A percentile compares a stretch with the other conserved stretches of the same genome.
These are phyloP conservation scores for Naganishia vaughanmartiniae DNA, from an alignment of 768 basidiomycete genomes.

Conservation along the genomic window DNA sequence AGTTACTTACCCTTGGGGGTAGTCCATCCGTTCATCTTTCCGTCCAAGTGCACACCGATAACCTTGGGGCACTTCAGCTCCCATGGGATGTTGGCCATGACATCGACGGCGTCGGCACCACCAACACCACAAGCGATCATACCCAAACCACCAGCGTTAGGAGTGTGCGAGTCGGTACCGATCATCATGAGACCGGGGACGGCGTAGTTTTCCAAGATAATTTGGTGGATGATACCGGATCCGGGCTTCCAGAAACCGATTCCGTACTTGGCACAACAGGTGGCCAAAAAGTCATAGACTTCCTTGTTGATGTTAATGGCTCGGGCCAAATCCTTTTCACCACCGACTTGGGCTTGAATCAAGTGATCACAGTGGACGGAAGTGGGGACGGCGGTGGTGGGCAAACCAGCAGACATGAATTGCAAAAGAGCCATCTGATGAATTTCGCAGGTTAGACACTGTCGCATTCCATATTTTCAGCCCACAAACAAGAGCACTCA, in stretches of 20 bases:
- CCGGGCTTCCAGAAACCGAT: slow-evolving; percentile 99
- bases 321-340: slow-evolving; percentile 86
- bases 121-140: slow-evolving; percentile 99
- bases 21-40: slow-evolving; percentile 94
- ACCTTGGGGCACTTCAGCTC: slow-evolving; percentile 99
- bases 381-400: slow-evolving; percentile 93
- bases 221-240: slow-evolving; percentile 98
- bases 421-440: slow-evolving; percentile 94
- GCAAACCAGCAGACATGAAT: slow-evolving; percentile 99
- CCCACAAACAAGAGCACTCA: slow-evolving; percentile 25
- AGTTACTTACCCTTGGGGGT: slow-evolving; percentile 77
- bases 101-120: slow-evolving; percentile 98
- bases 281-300: slow-evolving; percentile 98
- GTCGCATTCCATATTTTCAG: not conserved
- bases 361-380: slow-evolving; percentile 99
- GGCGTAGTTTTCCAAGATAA: slow-evolving; percentile 98
- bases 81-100: slow-evolving; percentile 98
- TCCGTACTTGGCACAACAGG: slow-evolving; percentile 95
- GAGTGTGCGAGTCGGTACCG: slow-evolving; percentile 98
- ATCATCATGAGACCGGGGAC: slow-evolving; percentile 99
- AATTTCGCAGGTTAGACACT: not conserved
- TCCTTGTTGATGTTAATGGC: slow-evolving; percentile 94
- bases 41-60: slow-evolving; percentile 93
- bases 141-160: slow-evolving; percentile 97
- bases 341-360: slow-evolving; percentile 94